A percentile compares a stretch with the other conserved stretches of the same genome.
Evolutionary conservation across 345 rosid species (phyloP).

Genomic region (Brassica napus): DNA sequence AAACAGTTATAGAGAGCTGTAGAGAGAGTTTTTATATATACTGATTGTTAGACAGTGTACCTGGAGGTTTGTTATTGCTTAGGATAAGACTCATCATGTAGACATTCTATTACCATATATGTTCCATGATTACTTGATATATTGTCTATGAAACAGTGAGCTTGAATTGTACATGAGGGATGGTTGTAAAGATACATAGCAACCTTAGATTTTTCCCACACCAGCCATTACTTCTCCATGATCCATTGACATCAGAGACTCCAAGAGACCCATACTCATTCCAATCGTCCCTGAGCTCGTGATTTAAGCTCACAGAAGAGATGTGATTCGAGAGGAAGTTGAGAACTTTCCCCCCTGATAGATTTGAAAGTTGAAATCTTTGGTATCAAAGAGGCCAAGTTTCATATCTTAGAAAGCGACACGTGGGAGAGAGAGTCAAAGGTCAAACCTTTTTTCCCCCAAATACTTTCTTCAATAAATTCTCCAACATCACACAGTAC

Average conservation of each 20-base stretch:
- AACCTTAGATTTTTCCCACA: neutral
- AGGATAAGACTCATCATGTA: neutral
- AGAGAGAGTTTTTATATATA: too few species aligned
- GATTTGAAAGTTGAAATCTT: conserved; percentile 5
- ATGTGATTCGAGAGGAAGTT: neutral
- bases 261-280: neutral
- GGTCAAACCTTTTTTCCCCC: conserved; percentile 32
- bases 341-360: neutral
- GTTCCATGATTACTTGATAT: neutral
- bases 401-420: neutral
- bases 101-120: neutral
- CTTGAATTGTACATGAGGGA: neutral
- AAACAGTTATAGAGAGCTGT: too few species aligned
- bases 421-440: conserved; percentile 24
- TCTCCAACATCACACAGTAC: conserved; percentile 3
- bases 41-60: neutral
- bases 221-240: neutral
- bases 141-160: neutral
- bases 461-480: neutral
- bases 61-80: neutral
- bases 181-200: neutral
- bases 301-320: neutral
- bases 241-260: neutral
- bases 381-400: neutral
- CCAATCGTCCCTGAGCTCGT: neutral